Evolutionary conservation across 192 early-diverging fungal genomes (phyloP).

Genomic region (Mortierella antarctica): DNA sequence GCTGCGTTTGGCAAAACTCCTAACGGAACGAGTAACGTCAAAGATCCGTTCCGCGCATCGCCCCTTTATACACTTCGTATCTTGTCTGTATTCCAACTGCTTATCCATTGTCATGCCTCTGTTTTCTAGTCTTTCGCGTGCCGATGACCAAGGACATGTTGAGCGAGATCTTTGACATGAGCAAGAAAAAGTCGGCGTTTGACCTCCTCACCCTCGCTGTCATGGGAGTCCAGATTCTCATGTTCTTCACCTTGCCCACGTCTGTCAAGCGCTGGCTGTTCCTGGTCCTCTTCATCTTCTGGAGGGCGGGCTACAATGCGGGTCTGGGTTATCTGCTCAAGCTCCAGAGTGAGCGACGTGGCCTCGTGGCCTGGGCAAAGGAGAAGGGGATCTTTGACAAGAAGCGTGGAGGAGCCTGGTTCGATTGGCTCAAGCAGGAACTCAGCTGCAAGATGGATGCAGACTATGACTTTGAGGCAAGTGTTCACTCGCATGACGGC

Average conservation of each 20-base stretch:
- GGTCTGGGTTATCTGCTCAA: slow-evolving; percentile 89
- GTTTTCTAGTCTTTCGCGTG: slow-evolving; percentile 71
- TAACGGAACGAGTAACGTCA: slow-evolving; percentile 43
- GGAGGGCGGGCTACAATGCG: slow-evolving; percentile 88
- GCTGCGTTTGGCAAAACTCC: slow-evolving; percentile 52
- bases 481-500: background rate
- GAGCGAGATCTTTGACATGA: slow-evolving; percentile 76
- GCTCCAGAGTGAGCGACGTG: slow-evolving; percentile 79
- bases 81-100: background rate
- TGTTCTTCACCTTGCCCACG: slow-evolving; percentile 73
- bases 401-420: slow-evolving; percentile 61
- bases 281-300: slow-evolving; percentile 82
- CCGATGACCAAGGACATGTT: slow-evolving; percentile 83
- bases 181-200: slow-evolving; percentile 78
- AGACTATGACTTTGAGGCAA: slow-evolving; percentile 84
- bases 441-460: slow-evolving; percentile 82
- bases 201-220: slow-evolving; percentile 74
- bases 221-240: slow-evolving; percentile 71
- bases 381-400: slow-evolving; percentile 75
- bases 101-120: background rate
- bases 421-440: slow-evolving; percentile 72
- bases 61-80: background rate
- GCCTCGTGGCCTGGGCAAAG: slow-evolving; percentile 78
- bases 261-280: slow-evolving; percentile 68
- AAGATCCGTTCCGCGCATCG: background rate